Conservation (phyloP, 2,329 filamentous ascomycete genomes). For the Stemphylium vesicarium region DNA sequence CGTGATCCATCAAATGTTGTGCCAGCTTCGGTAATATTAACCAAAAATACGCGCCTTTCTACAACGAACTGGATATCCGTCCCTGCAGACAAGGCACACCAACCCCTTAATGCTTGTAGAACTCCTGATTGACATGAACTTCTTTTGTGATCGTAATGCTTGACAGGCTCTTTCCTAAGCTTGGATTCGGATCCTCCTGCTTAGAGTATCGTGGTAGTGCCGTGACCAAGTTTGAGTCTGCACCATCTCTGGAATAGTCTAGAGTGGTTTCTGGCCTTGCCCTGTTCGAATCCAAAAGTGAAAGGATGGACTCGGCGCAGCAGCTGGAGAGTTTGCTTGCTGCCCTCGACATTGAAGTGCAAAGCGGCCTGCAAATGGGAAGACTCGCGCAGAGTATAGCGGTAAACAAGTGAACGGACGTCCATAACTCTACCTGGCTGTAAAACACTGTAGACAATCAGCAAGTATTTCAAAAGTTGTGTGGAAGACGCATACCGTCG, state of each 20-base stretch:
- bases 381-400: slow-evolving; percentile 3
- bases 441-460: neutral
- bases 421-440: neutral
- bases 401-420: neutral
- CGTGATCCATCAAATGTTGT: too few relatives aligned
- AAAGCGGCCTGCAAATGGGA: neutral
- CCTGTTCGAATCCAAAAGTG: neutral
- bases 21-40: too few relatives aligned
- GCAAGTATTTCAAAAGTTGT: neutral
- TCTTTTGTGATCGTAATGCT: too few relatives aligned
- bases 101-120: too few relatives aligned
- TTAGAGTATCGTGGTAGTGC: neutral
- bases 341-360: neutral
- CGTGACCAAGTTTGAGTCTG: neutral
- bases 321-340: too few relatives aligned
- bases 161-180: neutral
- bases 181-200: neutral
- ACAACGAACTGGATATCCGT: too few relatives aligned
- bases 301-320: neutral
- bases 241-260: neutral
- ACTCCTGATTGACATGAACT: too few relatives aligned
- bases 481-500: neutral
- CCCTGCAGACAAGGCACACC: too few relatives aligned
- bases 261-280: neutral
- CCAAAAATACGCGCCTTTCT: too few relatives aligned